Evolutionary conservation across 1,284 basidiomycete genomes (phyloP).

Genomic region (Heterobasidion parviporum): DNA sequence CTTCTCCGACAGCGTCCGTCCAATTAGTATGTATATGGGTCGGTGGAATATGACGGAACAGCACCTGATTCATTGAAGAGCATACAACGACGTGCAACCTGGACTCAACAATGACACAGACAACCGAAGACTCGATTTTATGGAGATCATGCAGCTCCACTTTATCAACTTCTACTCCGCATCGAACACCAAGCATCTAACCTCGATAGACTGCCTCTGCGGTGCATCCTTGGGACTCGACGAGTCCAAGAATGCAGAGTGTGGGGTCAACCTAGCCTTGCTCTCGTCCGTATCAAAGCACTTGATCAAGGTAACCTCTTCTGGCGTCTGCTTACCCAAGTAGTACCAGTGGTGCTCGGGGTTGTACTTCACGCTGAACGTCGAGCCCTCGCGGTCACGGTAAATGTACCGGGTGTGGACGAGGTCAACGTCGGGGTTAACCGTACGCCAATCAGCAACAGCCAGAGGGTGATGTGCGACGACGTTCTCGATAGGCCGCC

Average conservation of each 20-base stretch:
- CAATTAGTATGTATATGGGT: no score
- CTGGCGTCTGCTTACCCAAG: constrained; percentile 34
- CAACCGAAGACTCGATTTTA: background rate
- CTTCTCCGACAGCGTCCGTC: no score
- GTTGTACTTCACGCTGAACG: constrained; percentile 28
- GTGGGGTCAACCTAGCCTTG: constrained; percentile 35
- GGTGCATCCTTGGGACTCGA: constrained; percentile 30
- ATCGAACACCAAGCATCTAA: constrained; percentile 31
- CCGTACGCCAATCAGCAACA: constrained; percentile 34
- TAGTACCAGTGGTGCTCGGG: constrained; percentile 39
- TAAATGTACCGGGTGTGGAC: constrained; percentile 25
- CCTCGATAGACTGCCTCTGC: constrained; percentile 33
- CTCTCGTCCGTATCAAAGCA: constrained; percentile 34
- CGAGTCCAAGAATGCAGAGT: constrained; percentile 35
- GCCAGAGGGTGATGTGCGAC: constrained; percentile 41
- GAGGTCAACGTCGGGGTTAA: constrained; percentile 27
- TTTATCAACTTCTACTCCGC: constrained; percentile 4
- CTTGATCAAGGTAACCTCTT: constrained; percentile 42
- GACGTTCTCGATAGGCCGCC: constrained; percentile 40
- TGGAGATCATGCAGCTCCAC: no score
- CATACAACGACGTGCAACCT: background rate
- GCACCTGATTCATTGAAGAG: no score
- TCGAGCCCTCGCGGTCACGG: constrained; percentile 24
- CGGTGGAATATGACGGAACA: no score
- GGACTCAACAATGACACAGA: background rate